Base-by-base conservation (phyloP, 345 rosid species). In the Sisymbrium irio region DNA sequence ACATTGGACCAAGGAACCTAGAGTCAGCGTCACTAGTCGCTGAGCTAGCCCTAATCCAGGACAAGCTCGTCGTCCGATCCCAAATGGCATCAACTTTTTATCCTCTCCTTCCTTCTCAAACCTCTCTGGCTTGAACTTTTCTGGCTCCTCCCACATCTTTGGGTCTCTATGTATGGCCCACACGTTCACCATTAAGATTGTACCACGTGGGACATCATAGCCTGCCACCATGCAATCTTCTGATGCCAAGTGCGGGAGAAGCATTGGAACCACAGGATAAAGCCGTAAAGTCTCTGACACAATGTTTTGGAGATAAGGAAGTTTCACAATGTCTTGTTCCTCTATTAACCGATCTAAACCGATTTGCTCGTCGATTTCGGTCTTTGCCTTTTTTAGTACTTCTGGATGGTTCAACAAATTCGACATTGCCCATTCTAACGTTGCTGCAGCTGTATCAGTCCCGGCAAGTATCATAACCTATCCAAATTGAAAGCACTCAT, bases 1-100 rank as follows among this genome's bases (percentile, higher is more conserved):
- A 60, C 87, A 72, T 3, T 86, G 89, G n/a, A 84, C 70, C 67
- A 86, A 11, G 0, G 79, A 66, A 4, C 84, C 83, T 65, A 86
- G 35, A 17, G 83, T 60, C 47, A 75, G 50, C 4, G 72, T 69
- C 13, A 86, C 61, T 1, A 84, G 64, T 3, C 83, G 67, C 6
- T 80, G 83, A 17, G 81, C 86, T 14, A 86, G 40, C 40, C 54
- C 71, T 7, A 76, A 65, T 6, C 84, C 87, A 11, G 84, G 87
- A 44, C 76, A 72, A 50, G 76, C 10, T 72, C 76, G 69, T 62
- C 76, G 61, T 28, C 76, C 76, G 2, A 72, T 81, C 51, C 87
- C 87, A 30, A 83, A 83, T 0, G 83, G 45, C 72, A 83, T 7
- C 13, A 76, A n/a, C 61, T 74, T 85, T 3, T 50, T 41, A 7